These are phyloP conservation scores for Aspergillus flavus DNA, from an alignment of 2,329 filamentous ascomycete species.

Conservation along the genomic window DNA sequence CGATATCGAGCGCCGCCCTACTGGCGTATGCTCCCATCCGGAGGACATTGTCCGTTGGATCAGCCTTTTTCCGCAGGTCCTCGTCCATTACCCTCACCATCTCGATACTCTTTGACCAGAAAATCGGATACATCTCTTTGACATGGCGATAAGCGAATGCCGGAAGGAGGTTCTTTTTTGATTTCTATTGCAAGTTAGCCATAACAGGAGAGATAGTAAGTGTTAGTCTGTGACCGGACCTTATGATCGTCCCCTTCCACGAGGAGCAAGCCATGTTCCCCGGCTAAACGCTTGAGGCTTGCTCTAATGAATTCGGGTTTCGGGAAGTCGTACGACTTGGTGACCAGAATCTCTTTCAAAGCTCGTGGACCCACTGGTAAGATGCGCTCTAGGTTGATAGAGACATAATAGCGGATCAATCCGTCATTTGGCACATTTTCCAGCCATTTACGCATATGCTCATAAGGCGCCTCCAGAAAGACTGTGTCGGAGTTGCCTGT, in stretches of 20 bases:
- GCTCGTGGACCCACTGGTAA: constrained; percentile 64
- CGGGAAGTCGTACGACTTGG: constrained; percentile 69
- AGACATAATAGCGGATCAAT: constrained; percentile 65
- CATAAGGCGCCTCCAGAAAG: constrained; percentile 43
- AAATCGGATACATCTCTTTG: constrained; percentile 80
- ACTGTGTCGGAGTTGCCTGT: constrained; percentile 49
- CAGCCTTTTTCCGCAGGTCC: constrained; percentile 43
- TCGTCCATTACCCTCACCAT: constrained; percentile 63
- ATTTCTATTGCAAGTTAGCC: constrained; percentile 38
- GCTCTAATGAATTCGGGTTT: constrained; percentile 59
- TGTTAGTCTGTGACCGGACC: constrained; percentile 32
- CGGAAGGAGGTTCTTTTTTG: constrained; percentile 77
- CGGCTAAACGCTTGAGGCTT: constrained; percentile 41
- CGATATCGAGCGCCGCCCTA: constrained; percentile 73
- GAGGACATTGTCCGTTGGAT: constrained; percentile 47
- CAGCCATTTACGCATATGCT: constrained; percentile 52
- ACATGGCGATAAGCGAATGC: constrained; percentile 85
- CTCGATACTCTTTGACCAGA: constrained; percentile 77
- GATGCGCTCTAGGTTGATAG: constrained; percentile 66
- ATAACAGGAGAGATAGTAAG: background rate
- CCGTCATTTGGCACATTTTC: constrained; percentile 67
- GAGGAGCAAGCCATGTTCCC: constrained; percentile 57
- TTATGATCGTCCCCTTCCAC: constrained; percentile 93
- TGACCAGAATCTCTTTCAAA: constrained; percentile 69
- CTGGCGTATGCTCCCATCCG: constrained; percentile 66